phyloP scores from a whole-genome alignment of 306 rosid genomes.

The Parietaria judaica region DNA sequence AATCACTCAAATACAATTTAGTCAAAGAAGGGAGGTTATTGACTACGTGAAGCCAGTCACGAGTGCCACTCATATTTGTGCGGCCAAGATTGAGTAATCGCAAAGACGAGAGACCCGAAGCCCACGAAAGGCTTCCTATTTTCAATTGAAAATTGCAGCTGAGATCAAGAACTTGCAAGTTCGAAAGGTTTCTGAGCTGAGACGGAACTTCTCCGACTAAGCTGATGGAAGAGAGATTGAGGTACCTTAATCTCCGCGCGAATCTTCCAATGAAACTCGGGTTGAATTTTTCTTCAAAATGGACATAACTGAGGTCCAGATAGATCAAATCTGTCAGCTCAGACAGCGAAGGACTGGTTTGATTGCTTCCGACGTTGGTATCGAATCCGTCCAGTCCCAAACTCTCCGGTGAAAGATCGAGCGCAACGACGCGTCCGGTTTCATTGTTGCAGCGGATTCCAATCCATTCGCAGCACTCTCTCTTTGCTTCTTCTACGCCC shows the following conservation, averaged over 20 bases:
- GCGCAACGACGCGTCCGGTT: conserved; percentile 5
- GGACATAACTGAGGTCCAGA: neutral
- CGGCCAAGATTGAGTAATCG: neutral
- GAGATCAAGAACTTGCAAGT: conserved; percentile 11
- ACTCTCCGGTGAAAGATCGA: conserved; percentile 5
- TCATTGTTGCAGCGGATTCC: neutral
- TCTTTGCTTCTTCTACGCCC: conserved; percentile 7
- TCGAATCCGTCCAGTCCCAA: neutral
- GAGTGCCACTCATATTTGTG: neutral
- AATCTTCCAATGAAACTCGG: conserved; percentile 9
- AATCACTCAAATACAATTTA: neutral
- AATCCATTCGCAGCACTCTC: conserved; percentile 23
- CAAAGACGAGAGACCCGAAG: conserved; percentile 11
- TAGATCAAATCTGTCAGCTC: conserved; percentile 1
- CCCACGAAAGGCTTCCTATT: neutral
- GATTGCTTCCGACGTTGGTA: neutral
- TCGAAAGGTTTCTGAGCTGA: conserved; percentile 5
- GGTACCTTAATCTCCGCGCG: conserved; percentile 1
- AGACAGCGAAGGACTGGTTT: neutral
- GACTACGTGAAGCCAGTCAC: conserved; percentile 3
- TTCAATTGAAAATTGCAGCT: rapidly evolving
- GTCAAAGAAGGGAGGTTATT: conserved; percentile 8
- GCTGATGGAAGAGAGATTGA: neutral
- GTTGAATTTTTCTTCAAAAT: neutral
- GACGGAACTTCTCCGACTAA: neutral